phyloP scores from a whole-genome alignment of 805 yeast genomes.

The Blastobotrys americana region DNA sequence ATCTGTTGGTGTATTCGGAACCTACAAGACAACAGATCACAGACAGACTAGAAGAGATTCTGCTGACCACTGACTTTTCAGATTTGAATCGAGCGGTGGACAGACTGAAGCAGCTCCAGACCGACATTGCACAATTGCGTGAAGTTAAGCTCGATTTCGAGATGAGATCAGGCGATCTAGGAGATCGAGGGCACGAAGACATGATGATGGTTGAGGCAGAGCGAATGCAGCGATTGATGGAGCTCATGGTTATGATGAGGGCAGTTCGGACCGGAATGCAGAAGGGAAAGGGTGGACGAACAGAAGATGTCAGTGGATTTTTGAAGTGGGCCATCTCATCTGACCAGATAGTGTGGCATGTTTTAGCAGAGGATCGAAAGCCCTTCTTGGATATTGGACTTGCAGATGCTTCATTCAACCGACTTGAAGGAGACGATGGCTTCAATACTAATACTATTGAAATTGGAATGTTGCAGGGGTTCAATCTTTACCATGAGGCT shows the following conservation, averaged over 20 bases:
- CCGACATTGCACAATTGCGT: slow-evolving; percentile 37
- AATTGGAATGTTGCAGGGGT: slow-evolving; percentile 58
- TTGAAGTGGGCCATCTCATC: slow-evolving; percentile 50
- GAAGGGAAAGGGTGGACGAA: slow-evolving; percentile 26
- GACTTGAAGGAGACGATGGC: slow-evolving; percentile 59
- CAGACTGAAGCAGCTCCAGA: slow-evolving; percentile 45
- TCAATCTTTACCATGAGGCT: slow-evolving; percentile 52
- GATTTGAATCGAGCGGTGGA: slow-evolving; percentile 45
- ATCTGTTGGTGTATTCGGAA: slow-evolving; percentile 64
- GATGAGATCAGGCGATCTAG: slow-evolving; percentile 44
- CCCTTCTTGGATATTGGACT: slow-evolving; percentile 69
- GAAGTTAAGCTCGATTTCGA: slow-evolving; percentile 41
- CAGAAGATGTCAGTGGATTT: slow-evolving; percentile 28
- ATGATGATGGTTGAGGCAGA: slow-evolving; percentile 28
- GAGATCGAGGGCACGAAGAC: slow-evolving; percentile 25
- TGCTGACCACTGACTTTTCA: slow-evolving; percentile 63
- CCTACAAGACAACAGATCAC: slow-evolving; percentile 54
- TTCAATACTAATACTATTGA: slow-evolving; percentile 55
- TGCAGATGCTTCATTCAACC: slow-evolving; percentile 50
- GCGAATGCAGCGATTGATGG: slow-evolving; percentile 21
- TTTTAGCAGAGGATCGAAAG: slow-evolving; percentile 50
- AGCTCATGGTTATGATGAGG: slow-evolving; percentile 30
- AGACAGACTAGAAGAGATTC: slow-evolving; percentile 56
- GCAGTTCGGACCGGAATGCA: slow-evolving; percentile 31
- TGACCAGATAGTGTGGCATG: slow-evolving; percentile 63